Evolutionary conservation across 345 rosid genomes (phyloP).

Genomic region (Isatis tinctoria): DNA sequence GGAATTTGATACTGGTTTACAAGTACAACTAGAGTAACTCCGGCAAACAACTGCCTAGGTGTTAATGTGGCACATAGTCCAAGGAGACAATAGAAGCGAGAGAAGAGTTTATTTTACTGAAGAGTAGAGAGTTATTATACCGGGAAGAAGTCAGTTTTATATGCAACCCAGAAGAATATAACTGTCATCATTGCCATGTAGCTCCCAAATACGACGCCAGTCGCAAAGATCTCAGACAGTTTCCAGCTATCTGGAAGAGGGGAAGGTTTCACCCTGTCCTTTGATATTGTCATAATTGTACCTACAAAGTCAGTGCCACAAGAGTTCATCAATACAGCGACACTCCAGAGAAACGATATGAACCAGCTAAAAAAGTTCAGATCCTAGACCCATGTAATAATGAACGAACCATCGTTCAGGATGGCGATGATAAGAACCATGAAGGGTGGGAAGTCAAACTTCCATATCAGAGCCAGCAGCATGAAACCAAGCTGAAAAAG

Average conservation of each 20-base stretch:
- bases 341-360: not conserved
- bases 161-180: conserved; percentile 96
- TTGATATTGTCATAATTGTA: conserved; percentile 97
- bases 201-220: conserved; percentile 87
- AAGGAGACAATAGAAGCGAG: not conserved
- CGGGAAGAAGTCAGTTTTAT: conserved; percentile 90
- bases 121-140: conserved; percentile 36
- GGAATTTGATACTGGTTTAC: not conserved
- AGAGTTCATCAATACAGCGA: not conserved
- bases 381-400: not conserved
- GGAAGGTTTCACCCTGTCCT: conserved; percentile 98
- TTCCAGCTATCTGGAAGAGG: conserved; percentile 99
- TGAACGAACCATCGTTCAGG: conserved; percentile 81
- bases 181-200: conserved; percentile 99
- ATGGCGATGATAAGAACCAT: conserved; percentile 99
- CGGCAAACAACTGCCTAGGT: not conserved
- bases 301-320: conserved; percentile 47
- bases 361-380: not conserved
- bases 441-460: conserved; percentile 97
- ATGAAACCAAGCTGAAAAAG: conserved; percentile 85
- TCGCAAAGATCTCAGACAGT: conserved; percentile 86
- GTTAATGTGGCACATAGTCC: not conserved
- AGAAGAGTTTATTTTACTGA: not conserved
- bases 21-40: not conserved
- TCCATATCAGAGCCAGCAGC: conserved; percentile 95